Conservation (phyloP, 2,329 filamentous ascomycete species). For the Beauveria scarabaeidicola region DNA sequence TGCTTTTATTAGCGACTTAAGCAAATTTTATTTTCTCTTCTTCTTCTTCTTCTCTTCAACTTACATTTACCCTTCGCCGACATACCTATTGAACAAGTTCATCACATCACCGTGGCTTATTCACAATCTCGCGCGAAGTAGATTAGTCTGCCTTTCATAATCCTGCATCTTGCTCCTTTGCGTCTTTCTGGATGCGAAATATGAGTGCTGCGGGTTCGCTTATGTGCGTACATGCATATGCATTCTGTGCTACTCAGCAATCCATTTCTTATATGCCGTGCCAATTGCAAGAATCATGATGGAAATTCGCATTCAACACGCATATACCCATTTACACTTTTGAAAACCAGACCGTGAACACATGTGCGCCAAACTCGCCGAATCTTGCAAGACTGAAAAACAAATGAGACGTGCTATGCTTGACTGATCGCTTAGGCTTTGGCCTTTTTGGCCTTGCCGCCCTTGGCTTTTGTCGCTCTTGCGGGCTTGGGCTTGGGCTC, state of each 20-base stretch:
- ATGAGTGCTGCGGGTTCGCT: slow-evolving; percentile 51
- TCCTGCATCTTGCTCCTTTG: slow-evolving; percentile 41
- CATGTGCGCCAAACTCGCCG: slow-evolving; percentile 10
- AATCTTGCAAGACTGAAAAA: slow-evolving; percentile 9
- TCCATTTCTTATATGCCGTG: background rate
- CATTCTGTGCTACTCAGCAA: background rate
- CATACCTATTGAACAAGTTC: slow-evolving; percentile 25
- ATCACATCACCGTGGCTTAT: slow-evolving; percentile 30
- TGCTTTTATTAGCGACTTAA: background rate
- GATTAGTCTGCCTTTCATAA: slow-evolving; percentile 52
- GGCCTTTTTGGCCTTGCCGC: slow-evolving; percentile 30
- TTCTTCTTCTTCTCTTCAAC: slow-evolving; percentile 33
- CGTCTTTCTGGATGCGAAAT: slow-evolving; percentile 10
- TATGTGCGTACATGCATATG: slow-evolving; percentile 49
- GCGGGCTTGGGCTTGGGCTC: slow-evolving; percentile 24
- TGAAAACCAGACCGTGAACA: slow-evolving; percentile 1
- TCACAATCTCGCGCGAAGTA: slow-evolving; percentile 44
- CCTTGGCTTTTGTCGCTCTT: slow-evolving; percentile 27
- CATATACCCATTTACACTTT: slow-evolving; percentile 6
- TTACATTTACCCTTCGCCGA: slow-evolving; percentile 39
- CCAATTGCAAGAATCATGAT: background rate
- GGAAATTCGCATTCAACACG: slow-evolving; percentile 8
- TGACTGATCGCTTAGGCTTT: slow-evolving; percentile 24
- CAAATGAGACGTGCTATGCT: slow-evolving; percentile 5
- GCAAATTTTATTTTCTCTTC: slow-evolving; percentile 18